These are phyloP conservation scores for Neofusicoccum cordaticola DNA, from an alignment of 2,329 filamentous ascomycete genomes.

Conservation along the genomic window DNA sequence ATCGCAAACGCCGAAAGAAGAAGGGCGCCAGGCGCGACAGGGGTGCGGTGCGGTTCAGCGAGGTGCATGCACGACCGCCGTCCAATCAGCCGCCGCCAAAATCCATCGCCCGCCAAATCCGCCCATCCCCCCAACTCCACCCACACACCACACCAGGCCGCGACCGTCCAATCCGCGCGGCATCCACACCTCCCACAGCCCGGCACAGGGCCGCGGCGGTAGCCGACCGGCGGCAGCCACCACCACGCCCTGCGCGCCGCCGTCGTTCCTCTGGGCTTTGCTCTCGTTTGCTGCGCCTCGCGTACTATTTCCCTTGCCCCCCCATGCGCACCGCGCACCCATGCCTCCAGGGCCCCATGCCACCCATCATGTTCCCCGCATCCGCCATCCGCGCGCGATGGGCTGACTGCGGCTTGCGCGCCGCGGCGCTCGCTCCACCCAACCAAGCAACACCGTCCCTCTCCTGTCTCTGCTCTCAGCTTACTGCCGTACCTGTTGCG, in stretches of 20 bases:
- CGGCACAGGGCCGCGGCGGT: not conserved
- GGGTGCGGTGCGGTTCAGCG: not conserved
- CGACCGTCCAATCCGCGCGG: not conserved
- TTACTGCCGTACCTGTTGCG: no score
- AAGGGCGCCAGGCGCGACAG: not conserved
- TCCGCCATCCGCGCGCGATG: not conserved
- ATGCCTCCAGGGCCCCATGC: no score
- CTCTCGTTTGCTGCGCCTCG: not conserved
- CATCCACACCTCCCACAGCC: not conserved
- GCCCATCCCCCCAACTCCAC: not conserved
- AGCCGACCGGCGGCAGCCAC: not conserved
- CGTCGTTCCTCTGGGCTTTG: not conserved
- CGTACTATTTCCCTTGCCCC: not conserved
- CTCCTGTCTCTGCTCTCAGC: no score
- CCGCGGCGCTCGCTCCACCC: not conserved
- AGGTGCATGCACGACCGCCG: not conserved
- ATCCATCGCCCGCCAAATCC: not conserved
- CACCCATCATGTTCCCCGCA: conserved; percentile 1
- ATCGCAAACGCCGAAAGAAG: not conserved
- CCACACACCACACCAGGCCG: not conserved
- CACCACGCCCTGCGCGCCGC: not conserved
- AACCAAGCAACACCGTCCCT: not conserved
- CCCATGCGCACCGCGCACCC: not conserved
- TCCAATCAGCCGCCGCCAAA: not conserved
- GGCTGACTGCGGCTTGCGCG: conserved; percentile 9